Evolutionary conservation across 352 stramenopile genomes (phyloP).

Genomic region (Pythium apleroticum): DNA sequence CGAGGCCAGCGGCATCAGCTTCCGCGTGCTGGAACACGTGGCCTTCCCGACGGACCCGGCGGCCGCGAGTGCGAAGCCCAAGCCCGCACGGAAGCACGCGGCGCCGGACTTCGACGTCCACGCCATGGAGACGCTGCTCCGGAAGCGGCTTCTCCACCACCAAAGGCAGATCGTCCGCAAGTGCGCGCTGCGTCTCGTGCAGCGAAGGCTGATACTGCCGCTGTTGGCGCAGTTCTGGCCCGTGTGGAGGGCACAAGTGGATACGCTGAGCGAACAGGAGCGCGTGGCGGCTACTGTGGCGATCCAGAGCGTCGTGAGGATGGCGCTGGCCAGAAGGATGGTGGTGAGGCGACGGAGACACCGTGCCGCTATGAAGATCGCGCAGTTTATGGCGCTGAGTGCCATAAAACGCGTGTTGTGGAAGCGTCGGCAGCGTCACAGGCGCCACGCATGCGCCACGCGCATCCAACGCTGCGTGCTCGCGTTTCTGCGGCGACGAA

Average conservation of each 20-base stretch:
- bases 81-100: neutral
- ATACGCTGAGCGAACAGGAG: conserved; percentile 20
- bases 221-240: conserved; percentile 35
- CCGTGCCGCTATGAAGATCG: conserved; percentile 31
- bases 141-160: conserved; percentile 39
- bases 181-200: conserved; percentile 42
- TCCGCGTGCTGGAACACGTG: conserved; percentile 59
- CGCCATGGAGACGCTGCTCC: conserved; percentile 51
- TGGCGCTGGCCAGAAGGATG: conserved; percentile 17
- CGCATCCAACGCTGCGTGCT: conserved; percentile 38
- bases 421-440: conserved; percentile 6
- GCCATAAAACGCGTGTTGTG: conserved; percentile 26
- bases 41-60: conserved; percentile 16
- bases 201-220: conserved; percentile 35
- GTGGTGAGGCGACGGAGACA: conserved; percentile 23
- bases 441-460: conserved; percentile 23
- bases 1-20: conserved; percentile 43
- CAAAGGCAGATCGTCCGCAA: conserved; percentile 28
- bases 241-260: conserved; percentile 26
- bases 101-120: conserved; percentile 46
- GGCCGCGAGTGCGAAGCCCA: conserved; percentile 1
- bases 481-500: conserved; percentile 27
- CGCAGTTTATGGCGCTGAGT: conserved; percentile 35
- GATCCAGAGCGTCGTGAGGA: conserved; percentile 42
- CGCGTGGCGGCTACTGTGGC: conserved; percentile 31